Conservation (phyloP, 1,284 basidiomycete species). For the Pseudozyma hubeiensis region DNA sequence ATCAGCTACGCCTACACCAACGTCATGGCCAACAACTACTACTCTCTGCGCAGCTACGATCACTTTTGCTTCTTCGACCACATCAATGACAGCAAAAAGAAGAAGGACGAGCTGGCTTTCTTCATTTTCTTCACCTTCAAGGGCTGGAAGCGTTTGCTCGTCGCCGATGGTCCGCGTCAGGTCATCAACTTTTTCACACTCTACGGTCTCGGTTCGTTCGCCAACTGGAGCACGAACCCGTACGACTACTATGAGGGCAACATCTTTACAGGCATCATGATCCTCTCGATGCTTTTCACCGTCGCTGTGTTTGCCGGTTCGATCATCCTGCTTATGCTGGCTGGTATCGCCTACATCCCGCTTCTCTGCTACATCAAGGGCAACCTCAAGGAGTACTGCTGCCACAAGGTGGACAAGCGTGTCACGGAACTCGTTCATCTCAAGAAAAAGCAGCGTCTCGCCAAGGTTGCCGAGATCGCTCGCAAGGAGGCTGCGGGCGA, state of each 20-base stretch:
- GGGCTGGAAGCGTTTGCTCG: slow-evolving; percentile 90
- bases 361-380: slow-evolving; percentile 94
- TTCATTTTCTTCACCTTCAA: slow-evolving; percentile 99
- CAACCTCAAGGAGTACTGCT: slow-evolving; percentile 95
- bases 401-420: slow-evolving; percentile 97
- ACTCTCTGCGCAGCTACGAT: slow-evolving; percentile 82
- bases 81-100: slow-evolving; percentile 94
- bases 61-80: slow-evolving; percentile 98
- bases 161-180: slow-evolving; percentile 97
- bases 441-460: slow-evolving; percentile 85
- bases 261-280: slow-evolving; percentile 82
- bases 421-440: slow-evolving; percentile 93
- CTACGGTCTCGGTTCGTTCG: slow-evolving; percentile 87
- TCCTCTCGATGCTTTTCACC: slow-evolving; percentile 89
- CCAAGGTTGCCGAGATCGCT: slow-evolving; percentile 83
- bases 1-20: slow-evolving; percentile 79
- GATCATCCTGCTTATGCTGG: slow-evolving; percentile 81
- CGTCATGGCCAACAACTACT: slow-evolving; percentile 87
- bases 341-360: slow-evolving; percentile 89
- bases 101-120: slow-evolving; percentile 96
- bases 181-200: slow-evolving; percentile 93
- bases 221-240: slow-evolving; percentile 76
- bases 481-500: slow-evolving; percentile 90
- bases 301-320: slow-evolving; percentile 87
- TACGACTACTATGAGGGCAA: slow-evolving; percentile 73